A percentile compares a stretch with the other conserved stretches of the same genome.
Evolutionary conservation across 345 rosid genomes (phyloP).

Genomic region (Psidium guajava): DNA sequence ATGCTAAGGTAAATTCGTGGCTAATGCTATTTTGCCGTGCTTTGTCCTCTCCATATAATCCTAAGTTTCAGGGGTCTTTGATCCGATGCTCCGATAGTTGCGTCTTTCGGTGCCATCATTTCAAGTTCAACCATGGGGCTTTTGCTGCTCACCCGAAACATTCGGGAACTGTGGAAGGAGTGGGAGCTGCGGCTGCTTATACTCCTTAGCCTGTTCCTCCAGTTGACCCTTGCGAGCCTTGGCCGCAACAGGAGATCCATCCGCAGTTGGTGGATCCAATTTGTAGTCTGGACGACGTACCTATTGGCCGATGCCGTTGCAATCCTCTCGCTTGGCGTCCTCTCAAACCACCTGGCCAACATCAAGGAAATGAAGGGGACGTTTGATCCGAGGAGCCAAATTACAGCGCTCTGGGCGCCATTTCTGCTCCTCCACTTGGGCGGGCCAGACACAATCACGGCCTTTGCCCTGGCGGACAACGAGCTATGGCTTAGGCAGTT

Average conservation of each 20-base stretch:
- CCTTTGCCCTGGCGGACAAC: slow-evolving; percentile 18
- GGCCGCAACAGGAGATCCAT: slow-evolving; percentile 6
- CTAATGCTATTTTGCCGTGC: background rate
- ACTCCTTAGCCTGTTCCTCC: slow-evolving; percentile 5
- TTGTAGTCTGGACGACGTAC: slow-evolving; percentile 12
- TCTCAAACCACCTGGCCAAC: background rate
- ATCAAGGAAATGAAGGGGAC: background rate
- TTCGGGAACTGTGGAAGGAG: slow-evolving; percentile 1
- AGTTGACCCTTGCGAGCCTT: background rate
- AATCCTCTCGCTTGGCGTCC: slow-evolving; percentile 10
- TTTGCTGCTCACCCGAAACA: background rate
- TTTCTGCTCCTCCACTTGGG: slow-evolving; percentile 21
- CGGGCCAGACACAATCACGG: slow-evolving; percentile 14
- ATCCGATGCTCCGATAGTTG: background rate
- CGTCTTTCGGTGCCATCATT: background rate
- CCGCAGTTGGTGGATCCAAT: background rate
- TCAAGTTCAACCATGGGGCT: background rate
- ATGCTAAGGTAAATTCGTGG: background rate
- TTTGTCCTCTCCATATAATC: background rate
- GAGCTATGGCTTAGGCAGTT: slow-evolving; percentile 19
- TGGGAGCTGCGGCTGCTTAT: slow-evolving; percentile 18
- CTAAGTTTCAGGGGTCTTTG: background rate
- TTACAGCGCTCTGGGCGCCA: slow-evolving; percentile 17
- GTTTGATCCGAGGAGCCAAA: background rate
- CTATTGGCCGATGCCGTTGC: slow-evolving; percentile 15